Evolutionary conservation across 768 basidiomycete genomes (phyloP), one percentile per base, ranked within the genome.

Genomic region (Suillus americanus): DNA sequence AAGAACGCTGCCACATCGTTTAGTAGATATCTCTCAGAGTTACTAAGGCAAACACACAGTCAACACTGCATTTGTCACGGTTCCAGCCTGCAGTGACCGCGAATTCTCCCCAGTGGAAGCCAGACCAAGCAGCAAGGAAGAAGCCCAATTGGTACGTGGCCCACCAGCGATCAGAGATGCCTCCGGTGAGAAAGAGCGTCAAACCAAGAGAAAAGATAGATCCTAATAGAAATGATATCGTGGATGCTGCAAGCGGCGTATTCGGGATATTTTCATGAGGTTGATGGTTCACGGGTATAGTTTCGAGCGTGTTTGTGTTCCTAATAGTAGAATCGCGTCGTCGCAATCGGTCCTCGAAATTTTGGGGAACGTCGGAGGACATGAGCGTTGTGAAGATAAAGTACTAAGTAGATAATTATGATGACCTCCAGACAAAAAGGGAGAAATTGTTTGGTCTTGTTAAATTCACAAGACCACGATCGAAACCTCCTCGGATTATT

Each of bases 11-110:
- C 5, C 30, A 25, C 33, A 50, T 59, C 57, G 30, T 59, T 40
- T 4, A 59, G 25, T 41, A 25, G 18, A 28, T 20, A 20, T 59
- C 12, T 59, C 40, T 28, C 37, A 20, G 14, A 67, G 62, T 12
- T 51, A 60, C 20, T 5, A 53, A 28, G 38, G 53, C 43, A 63
- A 30, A 83, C 94, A 81, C 74, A 97, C 97, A 98, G 73, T 95
- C 93, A 9, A 97, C 86, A 65, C 89, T 93, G 72, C 95, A 91
- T 78, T 96, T 97, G 61, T 91, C 90, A 46, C 89, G 79, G 76
- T 99, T 99, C 91, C 94, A 99, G 28, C 94, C 94, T 1, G 96
- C 96, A 8, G 97, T 97, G 5, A 96, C 94, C 43, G 90, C 91
- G 72, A 95, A 99, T 75, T 99, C 97, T 14, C 85, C 87, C 87